These are phyloP conservation scores for Erysiphe pulchra DNA, from an alignment of 2,329 filamentous ascomycete species.

Conservation along the genomic window DNA sequence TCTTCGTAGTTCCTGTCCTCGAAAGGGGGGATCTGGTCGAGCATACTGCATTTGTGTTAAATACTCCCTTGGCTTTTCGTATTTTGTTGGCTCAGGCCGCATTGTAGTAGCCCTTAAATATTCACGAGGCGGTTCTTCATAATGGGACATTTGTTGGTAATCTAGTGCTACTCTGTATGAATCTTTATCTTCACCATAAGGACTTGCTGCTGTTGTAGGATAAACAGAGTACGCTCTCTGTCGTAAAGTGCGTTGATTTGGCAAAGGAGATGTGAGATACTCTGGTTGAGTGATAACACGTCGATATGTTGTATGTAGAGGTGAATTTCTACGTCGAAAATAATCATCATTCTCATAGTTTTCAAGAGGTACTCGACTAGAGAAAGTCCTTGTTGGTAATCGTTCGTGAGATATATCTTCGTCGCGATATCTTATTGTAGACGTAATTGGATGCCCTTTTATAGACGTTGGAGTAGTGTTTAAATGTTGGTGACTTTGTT, in stretches of 20 bases:
- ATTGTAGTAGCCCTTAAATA: conserved; percentile 25
- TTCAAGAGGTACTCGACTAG: conserved; percentile 7
- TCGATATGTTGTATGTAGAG: conserved; percentile 22
- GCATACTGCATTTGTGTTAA: conserved; percentile 18
- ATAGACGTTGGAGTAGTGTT: conserved; percentile 23
- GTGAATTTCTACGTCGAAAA: conserved; percentile 23
- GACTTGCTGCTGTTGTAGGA: conserved; percentile 12
- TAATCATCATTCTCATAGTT: conserved; percentile 11
- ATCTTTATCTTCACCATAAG: conserved; percentile 16
- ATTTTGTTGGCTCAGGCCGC: conserved; percentile 22
- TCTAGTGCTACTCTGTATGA: conserved; percentile 17
- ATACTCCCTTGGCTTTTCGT: conserved; percentile 19
- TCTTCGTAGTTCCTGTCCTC: conserved; percentile 12
- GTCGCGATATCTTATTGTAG: conserved; percentile 21
- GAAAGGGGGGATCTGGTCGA: conserved; percentile 17
- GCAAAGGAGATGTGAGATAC: conserved; percentile 20
- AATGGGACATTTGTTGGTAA: conserved; percentile 11
- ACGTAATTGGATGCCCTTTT: conserved; percentile 26
- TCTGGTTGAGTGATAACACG: conserved; percentile 38
- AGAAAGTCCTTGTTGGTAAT: conserved; percentile 9
- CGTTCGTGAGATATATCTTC: conserved; percentile 41
- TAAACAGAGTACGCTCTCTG: conserved; percentile 31
- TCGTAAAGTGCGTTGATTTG: conserved; percentile 24
- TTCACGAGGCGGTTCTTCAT: conserved; percentile 22
- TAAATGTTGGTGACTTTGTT: conserved; percentile 59